A percentile compares a stretch with the other conserved stretches of the same genome.
phyloP scores from a whole-genome alignment of 2,329 filamentous ascomycete genomes.

The Paramyrothecium roridum region DNA sequence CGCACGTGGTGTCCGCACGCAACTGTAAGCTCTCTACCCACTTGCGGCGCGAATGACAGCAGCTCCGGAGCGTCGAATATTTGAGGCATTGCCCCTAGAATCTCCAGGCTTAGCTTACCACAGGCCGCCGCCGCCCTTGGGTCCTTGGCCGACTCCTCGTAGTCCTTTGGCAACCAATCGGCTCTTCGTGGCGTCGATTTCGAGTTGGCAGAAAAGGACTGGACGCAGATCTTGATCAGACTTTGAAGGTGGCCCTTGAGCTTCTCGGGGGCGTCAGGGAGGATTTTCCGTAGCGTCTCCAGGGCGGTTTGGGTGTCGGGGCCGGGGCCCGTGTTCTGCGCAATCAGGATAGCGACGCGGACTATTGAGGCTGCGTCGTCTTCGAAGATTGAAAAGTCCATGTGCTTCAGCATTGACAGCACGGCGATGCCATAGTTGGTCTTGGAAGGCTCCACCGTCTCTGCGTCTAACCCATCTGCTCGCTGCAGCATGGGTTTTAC shows the following conservation, averaged over 20 bases:
- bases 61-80: slow-evolving; percentile 46
- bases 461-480: slow-evolving; percentile 30
- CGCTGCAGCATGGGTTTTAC: slow-evolving; percentile 40
- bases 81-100: slow-evolving; percentile 44
- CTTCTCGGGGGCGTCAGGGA: slow-evolving; percentile 40
- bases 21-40: slow-evolving; percentile 43
- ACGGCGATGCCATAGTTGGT: slow-evolving; percentile 44
- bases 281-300: slow-evolving; percentile 43
- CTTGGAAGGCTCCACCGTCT: slow-evolving; percentile 22
- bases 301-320: slow-evolving; percentile 46
- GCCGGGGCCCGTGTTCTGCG: slow-evolving; percentile 37
- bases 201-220: slow-evolving; percentile 30
- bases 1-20: slow-evolving; percentile 53
- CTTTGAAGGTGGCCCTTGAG: slow-evolving; percentile 46
- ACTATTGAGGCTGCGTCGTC: slow-evolving; percentile 45
- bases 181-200: slow-evolving; percentile 17
- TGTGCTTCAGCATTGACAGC: slow-evolving; percentile 46
- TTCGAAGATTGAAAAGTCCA: slow-evolving; percentile 49
- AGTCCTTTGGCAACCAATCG: slow-evolving; percentile 26
- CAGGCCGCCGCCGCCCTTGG: slow-evolving; percentile 28
- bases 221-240: slow-evolving; percentile 42
- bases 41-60: slow-evolving; percentile 37
- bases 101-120: slow-evolving; percentile 43
- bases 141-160: slow-evolving; percentile 9
- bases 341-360: slow-evolving; percentile 44